Percentiles rank a stretch among this genome's conserved stretches.
Conservation (phyloP, 495 filamentous ascomycete genomes). For the Aspergillus carlsbadensis region DNA sequence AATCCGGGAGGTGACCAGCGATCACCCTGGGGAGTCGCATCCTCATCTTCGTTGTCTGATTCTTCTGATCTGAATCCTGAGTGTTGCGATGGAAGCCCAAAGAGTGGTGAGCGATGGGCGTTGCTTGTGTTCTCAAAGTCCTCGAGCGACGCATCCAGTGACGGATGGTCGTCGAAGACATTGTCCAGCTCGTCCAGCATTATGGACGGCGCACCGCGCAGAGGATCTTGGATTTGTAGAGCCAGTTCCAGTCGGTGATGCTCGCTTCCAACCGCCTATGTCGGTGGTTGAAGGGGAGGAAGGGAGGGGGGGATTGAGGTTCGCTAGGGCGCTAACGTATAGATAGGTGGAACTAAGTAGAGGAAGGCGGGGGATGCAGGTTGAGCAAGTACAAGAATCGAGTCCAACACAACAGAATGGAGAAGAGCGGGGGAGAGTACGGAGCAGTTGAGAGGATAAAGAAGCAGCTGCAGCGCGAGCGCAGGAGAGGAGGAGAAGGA, state of each 20-base stretch:
- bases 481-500: slow-evolving; percentile 14
- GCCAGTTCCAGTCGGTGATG: slow-evolving; percentile 18
- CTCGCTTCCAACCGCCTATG: slow-evolving; percentile 9
- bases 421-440: slow-evolving; percentile 4
- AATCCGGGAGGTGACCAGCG: slow-evolving; percentile 63
- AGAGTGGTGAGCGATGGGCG: slow-evolving; percentile 51
- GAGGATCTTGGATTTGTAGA: slow-evolving; percentile 19
- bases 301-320: slow-evolving; percentile 11
- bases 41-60: slow-evolving; percentile 47
- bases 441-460: background rate
- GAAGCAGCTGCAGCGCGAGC: slow-evolving; percentile 15
- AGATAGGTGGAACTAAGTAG: slow-evolving; percentile 7
- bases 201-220: slow-evolving; percentile 39
- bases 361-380: slow-evolving; percentile 3
- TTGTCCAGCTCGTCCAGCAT: slow-evolving; percentile 51
- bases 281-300: slow-evolving; percentile 9
- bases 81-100: slow-evolving; percentile 68
- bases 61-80: slow-evolving; percentile 72
- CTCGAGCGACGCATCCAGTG: slow-evolving; percentile 69
- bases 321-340: slow-evolving; percentile 21
- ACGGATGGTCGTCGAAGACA: slow-evolving; percentile 65
- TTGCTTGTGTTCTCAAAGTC: slow-evolving; percentile 67
- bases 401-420: slow-evolving; percentile 5
- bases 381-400: slow-evolving; percentile 5
- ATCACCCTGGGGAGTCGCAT: slow-evolving; percentile 33